Evolutionary conservation across 2,329 filamentous ascomycete species (phyloP), one percentile per base, ranked within the genome.

Genomic region (Biscogniauxia mediterranea): DNA sequence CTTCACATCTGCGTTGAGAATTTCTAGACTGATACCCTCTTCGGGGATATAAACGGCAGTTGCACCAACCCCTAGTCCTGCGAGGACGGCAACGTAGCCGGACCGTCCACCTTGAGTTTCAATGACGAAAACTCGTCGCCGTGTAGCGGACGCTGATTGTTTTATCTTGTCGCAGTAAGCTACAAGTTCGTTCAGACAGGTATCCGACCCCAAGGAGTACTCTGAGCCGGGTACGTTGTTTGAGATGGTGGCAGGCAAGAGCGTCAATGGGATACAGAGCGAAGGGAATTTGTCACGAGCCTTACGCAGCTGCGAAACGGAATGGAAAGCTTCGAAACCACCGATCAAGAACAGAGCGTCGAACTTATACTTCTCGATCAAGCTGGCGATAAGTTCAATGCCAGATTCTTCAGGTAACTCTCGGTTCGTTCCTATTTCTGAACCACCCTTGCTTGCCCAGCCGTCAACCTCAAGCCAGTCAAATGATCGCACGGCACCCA

Each of bases 191-290:
- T 99, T 99, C 64, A 99, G 81, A 73, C 95, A 98, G 1, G 95
- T 99, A 72, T 99, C 95, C 32, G 93, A 97, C 52, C 95, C 95
- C 53, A 99, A 86, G 1, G 93, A 97, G 80, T 97, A 98, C 77
- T 99, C 95, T 0, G 94, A 97, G 49, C 95, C 95, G 0, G 95
- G 95, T 4, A 99, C 95, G 75, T 99, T 99, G 83, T 99, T 99
- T 67, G 92, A 97, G 69, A 99, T 94, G 9, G 95, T 99, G n/a
- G 95, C 95, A 0, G 95, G 95, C 25, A 99, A 83, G 51, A 97
- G 84, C 57, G 90, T 85, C 83, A 98, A 92, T 20, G 95, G 95
- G 66, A 99, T 97, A 76, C 92, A 93, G 73, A 99, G 90, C 1
- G 90, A 89, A 11, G 91, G 88, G 77, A 91, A 97, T 63, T 91